Base-by-base conservation (phyloP, 2,329 filamentous ascomycete species). In the Fusarium hostae region DNA sequence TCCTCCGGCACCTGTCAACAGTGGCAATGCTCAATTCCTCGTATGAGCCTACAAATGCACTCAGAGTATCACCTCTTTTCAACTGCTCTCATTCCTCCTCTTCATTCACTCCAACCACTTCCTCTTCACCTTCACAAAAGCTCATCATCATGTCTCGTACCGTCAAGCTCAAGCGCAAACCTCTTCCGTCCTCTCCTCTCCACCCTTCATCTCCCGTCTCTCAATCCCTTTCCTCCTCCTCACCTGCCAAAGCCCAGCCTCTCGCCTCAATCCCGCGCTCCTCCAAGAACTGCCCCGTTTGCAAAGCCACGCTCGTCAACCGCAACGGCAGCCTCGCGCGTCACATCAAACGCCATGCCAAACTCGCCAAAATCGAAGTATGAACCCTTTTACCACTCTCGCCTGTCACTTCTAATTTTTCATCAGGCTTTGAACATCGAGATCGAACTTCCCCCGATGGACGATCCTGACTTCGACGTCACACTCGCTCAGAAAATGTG, bases 281-380 rank as follows among this genome's bases (percentile, higher is more conserved):
- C 9, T 48, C 24, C 2, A 59, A 50, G 6, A 50, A 24, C 4
- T 72, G 69, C 10, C 69, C 52, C 9, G 16, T 48, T 5, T 72
- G 69, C 37, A 59, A 66, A 8, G 52, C 44, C 9, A 30, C 32
- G 1, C 61, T 72, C 12, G 26, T 66, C 35, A 56, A 52, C 7
- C 66, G 51, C 40, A 48, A 50, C 10, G 54, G 44, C 13, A 34
- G 18, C 0, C 28, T 72, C 3, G 24, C 55, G 20, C 56, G 69
- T 35, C 69, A 72, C 47, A 11, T 63, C 0, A 37, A 59, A 4
- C 45, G 69, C 51, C 69, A 72, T 13, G 39, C 60, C 3, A 72
- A 61, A 18, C 52, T 72, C 3, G 35, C 56, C 5, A 34, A 57
- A 9, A 24, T 72, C 13, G 18, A 63, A 34, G 69, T 70, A 41